phyloP scores from a whole-genome alignment of 805 yeast species.

The Dipodascus albidus region DNA sequence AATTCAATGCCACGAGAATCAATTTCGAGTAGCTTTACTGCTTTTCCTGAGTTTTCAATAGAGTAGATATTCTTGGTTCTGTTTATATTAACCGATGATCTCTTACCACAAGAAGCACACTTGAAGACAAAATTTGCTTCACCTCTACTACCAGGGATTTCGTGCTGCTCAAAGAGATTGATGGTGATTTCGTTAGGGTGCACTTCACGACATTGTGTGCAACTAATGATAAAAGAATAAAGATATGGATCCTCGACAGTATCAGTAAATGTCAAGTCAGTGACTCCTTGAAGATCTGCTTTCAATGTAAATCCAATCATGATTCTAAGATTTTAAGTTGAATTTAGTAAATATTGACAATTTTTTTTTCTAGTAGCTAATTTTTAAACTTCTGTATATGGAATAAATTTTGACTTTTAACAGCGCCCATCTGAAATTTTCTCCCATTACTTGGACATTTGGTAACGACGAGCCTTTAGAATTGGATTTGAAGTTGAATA shows the following conservation, averaged over 20 bases:
- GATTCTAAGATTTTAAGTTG: too few species aligned
- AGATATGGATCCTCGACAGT: conserved; percentile 51
- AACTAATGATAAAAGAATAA: conserved; percentile 57
- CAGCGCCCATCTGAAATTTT: too few species aligned
- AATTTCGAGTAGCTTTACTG: conserved; percentile 45
- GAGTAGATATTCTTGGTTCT: not conserved
- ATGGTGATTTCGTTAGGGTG: conserved; percentile 64
- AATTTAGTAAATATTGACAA: too few species aligned
- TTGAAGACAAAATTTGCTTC: conserved; percentile 74
- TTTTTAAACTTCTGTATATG: too few species aligned
- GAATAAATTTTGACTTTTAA: too few species aligned
- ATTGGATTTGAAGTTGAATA: not conserved
- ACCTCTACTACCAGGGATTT: conserved; percentile 59
- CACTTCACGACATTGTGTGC: conserved; percentile 68
- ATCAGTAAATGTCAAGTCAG: conserved; percentile 50
- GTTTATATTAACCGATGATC: conserved; percentile 22
- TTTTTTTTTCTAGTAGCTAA: too few species aligned
- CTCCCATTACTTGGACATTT: too few species aligned
- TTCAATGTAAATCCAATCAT: conserved; percentile 25
- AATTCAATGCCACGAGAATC: conserved; percentile 84
- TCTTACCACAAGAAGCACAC: conserved; percentile 51
- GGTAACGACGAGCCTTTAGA: too few species aligned
- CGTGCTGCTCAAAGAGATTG: conserved; percentile 40
- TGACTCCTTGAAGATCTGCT: conserved; percentile 45
- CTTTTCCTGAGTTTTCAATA: conserved; percentile 25